Evolutionary conservation across 805 yeast species (phyloP), one percentile per base, ranked within the genome.

Genomic region (Wickerhamiella kazuoi): DNA sequence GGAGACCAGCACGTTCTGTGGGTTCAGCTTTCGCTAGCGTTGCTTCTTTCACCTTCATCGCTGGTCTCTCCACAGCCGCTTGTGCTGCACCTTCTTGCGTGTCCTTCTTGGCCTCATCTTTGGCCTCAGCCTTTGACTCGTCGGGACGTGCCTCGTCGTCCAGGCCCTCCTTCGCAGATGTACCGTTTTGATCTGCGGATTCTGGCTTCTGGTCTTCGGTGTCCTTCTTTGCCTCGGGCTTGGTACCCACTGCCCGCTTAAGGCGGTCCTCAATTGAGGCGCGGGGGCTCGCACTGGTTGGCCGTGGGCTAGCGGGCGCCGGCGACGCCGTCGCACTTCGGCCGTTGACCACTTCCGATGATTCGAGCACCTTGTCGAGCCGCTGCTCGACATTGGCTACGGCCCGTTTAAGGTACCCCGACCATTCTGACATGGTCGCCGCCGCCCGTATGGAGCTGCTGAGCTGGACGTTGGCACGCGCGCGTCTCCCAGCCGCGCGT

Each of bases 191-290:
- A 7, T 8, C 15, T 14, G 15, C 31, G 17, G 31, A 8, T 11
- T 23, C 11, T n/a, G n/a, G n/a, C 17, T 29, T 29, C 15, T 8
- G 15, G 7, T 8, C 15, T 14, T 15, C 31, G 17, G 31, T 29
- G 9, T 23, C 11, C 11, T 6, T 11, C 26, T 23, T 23, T 23
- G 26, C 26, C 26, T 23, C 26, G 26, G 26, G 26, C 26, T 6
- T 6, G 26, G 26, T 70, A 66, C 5, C 46, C 11, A 94, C 83
- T 1, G 95, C 95, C 44, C 74, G 57, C 1, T 90, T 93, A 38
- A 86, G 64, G 44, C 96, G 65, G 50, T 86, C 94, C 50, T 82
- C 93, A 47, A 87, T 63, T 0, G 94, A 75, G 16, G 81, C 60
- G 45, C 86, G 65, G 30, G 44, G 24, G 8, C 24, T 33, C 26